Percentiles rank a stretch among this genome's conserved stretches.
These are phyloP conservation scores for Crithidia brevicula DNA, from an alignment of 208 protist genomes.

Conservation along the genomic window DNA sequence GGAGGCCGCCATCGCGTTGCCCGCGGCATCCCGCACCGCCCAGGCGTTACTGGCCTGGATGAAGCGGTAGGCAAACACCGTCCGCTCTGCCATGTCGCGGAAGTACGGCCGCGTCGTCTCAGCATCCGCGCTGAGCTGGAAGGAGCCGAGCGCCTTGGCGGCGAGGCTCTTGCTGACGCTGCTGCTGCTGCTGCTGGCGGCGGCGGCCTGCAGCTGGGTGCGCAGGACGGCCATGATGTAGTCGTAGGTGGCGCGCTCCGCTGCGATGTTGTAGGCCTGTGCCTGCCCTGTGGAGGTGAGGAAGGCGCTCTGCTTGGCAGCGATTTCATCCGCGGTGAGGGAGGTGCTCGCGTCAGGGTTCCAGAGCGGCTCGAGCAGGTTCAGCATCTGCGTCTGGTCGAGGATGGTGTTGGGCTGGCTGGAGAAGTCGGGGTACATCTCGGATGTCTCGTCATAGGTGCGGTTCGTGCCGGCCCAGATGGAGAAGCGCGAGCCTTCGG, in stretches of 20 bases:
- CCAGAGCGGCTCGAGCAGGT: conserved; percentile 11
- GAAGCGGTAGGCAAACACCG: conserved; percentile 45
- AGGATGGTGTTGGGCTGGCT: conserved; percentile 44
- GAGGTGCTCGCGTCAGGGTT: conserved; percentile 3
- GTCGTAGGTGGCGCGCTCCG: conserved; percentile 42
- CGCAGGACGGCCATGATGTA: conserved; percentile 31
- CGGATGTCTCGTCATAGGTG: conserved; percentile 48
- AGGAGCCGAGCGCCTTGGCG: not conserved
- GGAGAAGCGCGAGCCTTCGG: conserved; percentile 44
- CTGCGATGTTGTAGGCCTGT: conserved; percentile 12
- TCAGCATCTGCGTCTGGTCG: conserved; percentile 31
- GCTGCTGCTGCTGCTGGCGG: not conserved
- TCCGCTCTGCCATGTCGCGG: conserved; percentile 17
- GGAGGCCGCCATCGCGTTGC: conserved; percentile 49
- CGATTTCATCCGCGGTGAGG: not conserved
- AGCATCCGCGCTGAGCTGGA: conserved; percentile 7
- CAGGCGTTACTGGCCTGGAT: conserved; percentile 65
- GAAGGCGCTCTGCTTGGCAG: conserved; percentile 2
- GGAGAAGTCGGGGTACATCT: conserved; percentile 48
- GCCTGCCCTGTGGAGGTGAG: not conserved
- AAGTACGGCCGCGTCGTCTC: conserved; percentile 9
- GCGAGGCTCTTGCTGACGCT: conserved; percentile 22
- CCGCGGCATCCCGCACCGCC: conserved; percentile 39
- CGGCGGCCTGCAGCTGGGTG: conserved; percentile 11
- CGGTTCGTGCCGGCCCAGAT: conserved; percentile 46